Evolutionary conservation across 208 protist species (phyloP), one percentile per base, ranked within the genome.

Genomic region (Trypanosoma rangeli): DNA sequence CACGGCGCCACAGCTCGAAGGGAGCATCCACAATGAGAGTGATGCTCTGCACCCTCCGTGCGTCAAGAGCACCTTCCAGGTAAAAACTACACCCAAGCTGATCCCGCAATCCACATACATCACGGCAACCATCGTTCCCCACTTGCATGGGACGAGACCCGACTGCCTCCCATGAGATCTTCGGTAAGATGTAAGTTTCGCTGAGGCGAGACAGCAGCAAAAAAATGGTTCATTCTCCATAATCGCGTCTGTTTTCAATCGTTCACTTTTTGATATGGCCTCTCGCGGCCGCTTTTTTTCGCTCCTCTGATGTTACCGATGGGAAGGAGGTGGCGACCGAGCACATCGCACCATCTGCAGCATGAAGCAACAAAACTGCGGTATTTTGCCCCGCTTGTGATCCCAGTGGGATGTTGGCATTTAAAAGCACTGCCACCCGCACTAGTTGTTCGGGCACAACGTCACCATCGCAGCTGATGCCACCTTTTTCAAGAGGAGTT

Each of bases 401-500:
- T 9, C 76, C 73, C 28, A 85, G 28, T 28, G 83, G 83, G 28
- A 85, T 76, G 13, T 48, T 77, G 9, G 81, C 83, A 74, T 92
- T 89, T 22, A 92, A 59, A 50, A 76, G 60, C 15, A 76, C 55
- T 5, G 81, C 83, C 15, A 84, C 79, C 22, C 74, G 79, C 8
- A 86, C 12, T 12, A 57, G 5, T 39, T 70, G 54, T 22, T 20
- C 42, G 57, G 37, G 15, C 18, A n/a, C 33, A 31, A 4, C 10
- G 37, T 10, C 26, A 13, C n/a, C 16, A 24, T 63, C 59, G 29
- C 39, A n/a, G 22, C 33, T 31, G 48, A 37, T 26, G 22, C 15
- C 2, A 46, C 52, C 35, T 42, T 16, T 22, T n/a, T 39, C 29
- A 24, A 22, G 12, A 8, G 49, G 9, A 59, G 31, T 53, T 28